Conservation (phyloP, 371 early-diverging fungal species). For the Circinella minor region DNA sequence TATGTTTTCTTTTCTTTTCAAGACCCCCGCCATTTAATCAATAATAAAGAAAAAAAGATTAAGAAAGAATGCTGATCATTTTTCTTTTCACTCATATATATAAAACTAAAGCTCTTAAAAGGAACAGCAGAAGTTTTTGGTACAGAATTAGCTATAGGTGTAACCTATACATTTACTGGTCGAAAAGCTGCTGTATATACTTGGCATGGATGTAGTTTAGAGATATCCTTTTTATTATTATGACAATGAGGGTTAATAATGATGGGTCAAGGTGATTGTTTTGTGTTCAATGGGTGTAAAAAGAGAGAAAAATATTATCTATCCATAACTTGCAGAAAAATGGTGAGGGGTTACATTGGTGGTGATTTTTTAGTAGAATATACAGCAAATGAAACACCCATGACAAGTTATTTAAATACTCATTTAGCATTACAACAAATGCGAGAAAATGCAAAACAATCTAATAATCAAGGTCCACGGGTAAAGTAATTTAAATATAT, state of each 20-base stretch:
- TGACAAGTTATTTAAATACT: constrained; percentile 86
- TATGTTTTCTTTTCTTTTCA: too few species aligned
- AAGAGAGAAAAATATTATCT: too few species aligned
- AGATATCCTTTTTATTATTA: constrained; percentile 50
- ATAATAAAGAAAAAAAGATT: neutral
- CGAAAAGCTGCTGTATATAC: constrained; percentile 92
- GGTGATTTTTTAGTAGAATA: constrained; percentile 84
- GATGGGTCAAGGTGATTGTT: too few species aligned
- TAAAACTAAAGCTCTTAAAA: constrained; percentile 54
- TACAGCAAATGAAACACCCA: constrained; percentile 92
- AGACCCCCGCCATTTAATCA: too few species aligned
- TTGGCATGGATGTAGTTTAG: constrained; percentile 90
- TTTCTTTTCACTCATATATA: neutral
- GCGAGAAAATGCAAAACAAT: constrained; percentile 60
- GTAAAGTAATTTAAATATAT: constrained; percentile 33
- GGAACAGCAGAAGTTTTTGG: constrained; percentile 94
- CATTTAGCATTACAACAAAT: constrained; percentile 88
- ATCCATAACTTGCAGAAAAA: constrained; percentile 23
- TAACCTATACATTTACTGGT: constrained; percentile 78
- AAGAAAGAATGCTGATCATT: neutral
- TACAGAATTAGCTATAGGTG: constrained; percentile 82
- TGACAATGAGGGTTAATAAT: neutral
- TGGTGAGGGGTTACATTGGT: constrained; percentile 40
- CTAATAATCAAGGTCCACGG: constrained; percentile 67
- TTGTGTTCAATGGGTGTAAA: neutral